These are phyloP conservation scores for Moesziomyces globuligerus DNA, from an alignment of 1,284 basidiomycete genomes.

Conservation along the genomic window DNA sequence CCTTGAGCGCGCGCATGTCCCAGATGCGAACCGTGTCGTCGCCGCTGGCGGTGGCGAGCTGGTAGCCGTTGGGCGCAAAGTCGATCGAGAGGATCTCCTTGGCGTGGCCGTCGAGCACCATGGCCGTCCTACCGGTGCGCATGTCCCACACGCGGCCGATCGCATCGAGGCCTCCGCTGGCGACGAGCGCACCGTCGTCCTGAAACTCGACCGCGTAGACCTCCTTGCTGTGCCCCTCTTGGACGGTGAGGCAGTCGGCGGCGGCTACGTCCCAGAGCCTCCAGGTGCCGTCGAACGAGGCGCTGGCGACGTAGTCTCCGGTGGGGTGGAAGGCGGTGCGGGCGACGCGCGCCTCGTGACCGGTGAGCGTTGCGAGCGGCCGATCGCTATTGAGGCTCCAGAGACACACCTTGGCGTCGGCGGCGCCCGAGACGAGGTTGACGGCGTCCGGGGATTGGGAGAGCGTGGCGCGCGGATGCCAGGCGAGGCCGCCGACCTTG, in stretches of 20 bases:
- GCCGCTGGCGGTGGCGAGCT: constrained; percentile 93
- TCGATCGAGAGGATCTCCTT: constrained; percentile 90
- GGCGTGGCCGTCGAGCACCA: constrained; percentile 97
- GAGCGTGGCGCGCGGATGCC: constrained; percentile 95
- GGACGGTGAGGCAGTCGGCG: constrained; percentile 82
- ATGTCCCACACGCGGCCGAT: constrained; percentile 97
- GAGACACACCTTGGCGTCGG: constrained; percentile 83
- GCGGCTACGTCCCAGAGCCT: constrained; percentile 91
- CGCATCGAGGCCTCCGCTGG: constrained; percentile 94
- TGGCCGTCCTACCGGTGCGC: constrained; percentile 91
- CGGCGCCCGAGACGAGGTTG: constrained; percentile 91
- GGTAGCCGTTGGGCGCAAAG: constrained; percentile 96
- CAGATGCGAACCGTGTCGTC: constrained; percentile 98
- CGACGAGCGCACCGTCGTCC: constrained; percentile 88
- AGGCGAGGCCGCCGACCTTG: constrained; percentile 91
- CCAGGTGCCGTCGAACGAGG: constrained; percentile 99
- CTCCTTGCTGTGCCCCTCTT: constrained; percentile 97
- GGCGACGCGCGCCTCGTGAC: constrained; percentile 89
- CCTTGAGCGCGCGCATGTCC: constrained; percentile 92
- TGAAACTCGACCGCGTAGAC: constrained; percentile 96
- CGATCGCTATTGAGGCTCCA: constrained; percentile 82
- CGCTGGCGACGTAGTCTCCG: constrained; percentile 89
- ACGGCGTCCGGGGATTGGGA: constrained; percentile 76
- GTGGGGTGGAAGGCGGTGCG: constrained; percentile 95
- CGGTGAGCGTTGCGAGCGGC: constrained; percentile 82